phyloP scores from a whole-genome alignment of 164 flowering plant species.

The grape (Vitis vinifera) region DNA sequence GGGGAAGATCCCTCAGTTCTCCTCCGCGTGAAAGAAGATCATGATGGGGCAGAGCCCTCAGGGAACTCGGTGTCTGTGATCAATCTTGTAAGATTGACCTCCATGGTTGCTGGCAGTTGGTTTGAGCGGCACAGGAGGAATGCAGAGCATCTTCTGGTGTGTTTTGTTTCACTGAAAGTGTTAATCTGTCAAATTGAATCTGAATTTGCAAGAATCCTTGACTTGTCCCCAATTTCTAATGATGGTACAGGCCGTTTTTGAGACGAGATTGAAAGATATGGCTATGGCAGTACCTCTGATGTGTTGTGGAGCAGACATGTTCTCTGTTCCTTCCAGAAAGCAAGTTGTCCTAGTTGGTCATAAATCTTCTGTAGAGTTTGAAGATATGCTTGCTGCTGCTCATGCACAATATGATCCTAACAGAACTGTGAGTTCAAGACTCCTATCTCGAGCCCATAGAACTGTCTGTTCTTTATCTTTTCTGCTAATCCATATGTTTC shows the following conservation, averaged over 20 bases:
- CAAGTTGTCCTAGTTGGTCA: slow-evolving; percentile 85
- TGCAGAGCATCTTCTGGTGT: slow-evolving; percentile 85
- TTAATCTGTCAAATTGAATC: background rate
- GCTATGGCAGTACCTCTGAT: slow-evolving; percentile 86
- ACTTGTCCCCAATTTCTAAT: background rate
- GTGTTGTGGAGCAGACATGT: slow-evolving; percentile 94
- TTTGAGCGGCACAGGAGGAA: slow-evolving; percentile 51
- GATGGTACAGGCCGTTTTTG: slow-evolving; percentile 78
- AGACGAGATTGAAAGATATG: slow-evolving; percentile 64
- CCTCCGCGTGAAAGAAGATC: slow-evolving; percentile 93
- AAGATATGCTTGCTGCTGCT: slow-evolving; percentile 66
- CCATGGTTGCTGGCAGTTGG: slow-evolving; percentile 40
- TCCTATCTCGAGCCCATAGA: background rate
- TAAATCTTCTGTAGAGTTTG: slow-evolving; percentile 47
- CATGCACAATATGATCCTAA: slow-evolving; percentile 78
- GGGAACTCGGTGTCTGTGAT: slow-evolving; percentile 88
- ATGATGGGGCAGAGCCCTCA: slow-evolving; percentile 97
- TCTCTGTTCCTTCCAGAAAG: slow-evolving; percentile 61
- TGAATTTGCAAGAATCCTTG: background rate
- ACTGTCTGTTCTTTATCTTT: background rate
- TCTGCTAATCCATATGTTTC: background rate
- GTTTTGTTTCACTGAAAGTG: background rate
- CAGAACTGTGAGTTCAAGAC: slow-evolving; percentile 52
- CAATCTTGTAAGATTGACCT: slow-evolving; percentile 76
- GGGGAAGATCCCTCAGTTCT: slow-evolving; percentile 91